Conservation (phyloP, 2,329 filamentous ascomycete species). For the Ophiostoma ulmi region DNA sequence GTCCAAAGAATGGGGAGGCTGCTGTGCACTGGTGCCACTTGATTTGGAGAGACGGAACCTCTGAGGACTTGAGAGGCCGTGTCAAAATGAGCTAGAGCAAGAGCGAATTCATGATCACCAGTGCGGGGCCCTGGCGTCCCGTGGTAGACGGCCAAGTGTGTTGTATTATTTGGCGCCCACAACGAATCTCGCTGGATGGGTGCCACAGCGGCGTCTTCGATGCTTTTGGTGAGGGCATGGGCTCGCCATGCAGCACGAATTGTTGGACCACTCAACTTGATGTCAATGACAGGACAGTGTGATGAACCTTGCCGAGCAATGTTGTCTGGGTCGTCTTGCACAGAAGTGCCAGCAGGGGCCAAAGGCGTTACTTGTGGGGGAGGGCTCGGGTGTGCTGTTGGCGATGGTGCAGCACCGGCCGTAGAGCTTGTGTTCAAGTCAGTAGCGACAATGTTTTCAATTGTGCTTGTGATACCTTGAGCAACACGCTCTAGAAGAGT, state of each 20-base stretch:
- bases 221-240: neutral
- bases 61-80: neutral
- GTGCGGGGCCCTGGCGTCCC: neutral
- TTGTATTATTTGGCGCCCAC: neutral
- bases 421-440: neutral
- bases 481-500: neutral
- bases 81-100: neutral
- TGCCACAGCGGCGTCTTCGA: neutral
- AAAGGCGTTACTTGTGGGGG: too few relatives aligned
- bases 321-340: neutral
- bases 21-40: neutral
- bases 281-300: neutral
- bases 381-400: neutral
- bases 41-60: neutral
- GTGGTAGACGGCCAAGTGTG: neutral
- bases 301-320: neutral
- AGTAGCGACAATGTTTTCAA: neutral
- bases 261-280: neutral
- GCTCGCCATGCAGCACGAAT: neutral
- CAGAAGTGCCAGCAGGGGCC: neutral
- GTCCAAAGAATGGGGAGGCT: neutral
- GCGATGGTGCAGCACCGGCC: neutral
- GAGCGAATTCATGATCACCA: neutral
- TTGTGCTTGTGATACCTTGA: neutral
- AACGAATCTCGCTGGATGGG: neutral